Evolutionary conservation across 2,329 filamentous ascomycete species (phyloP).

Genomic region (Blastomyces parvus): DNA sequence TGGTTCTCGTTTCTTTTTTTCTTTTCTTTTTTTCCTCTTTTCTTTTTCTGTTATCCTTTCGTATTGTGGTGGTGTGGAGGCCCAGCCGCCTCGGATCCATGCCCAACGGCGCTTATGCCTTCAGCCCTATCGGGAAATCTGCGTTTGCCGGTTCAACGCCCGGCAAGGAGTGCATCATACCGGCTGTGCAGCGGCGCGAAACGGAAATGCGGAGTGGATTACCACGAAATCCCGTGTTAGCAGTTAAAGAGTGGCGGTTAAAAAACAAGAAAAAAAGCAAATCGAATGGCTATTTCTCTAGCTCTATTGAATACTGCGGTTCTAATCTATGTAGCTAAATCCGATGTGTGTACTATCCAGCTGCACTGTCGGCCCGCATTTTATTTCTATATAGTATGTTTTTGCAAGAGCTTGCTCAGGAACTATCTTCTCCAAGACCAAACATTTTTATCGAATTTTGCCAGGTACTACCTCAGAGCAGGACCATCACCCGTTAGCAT

Average conservation of each 20-base stretch:
- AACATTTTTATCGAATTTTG: constrained; percentile 73
- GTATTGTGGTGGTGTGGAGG: too few species aligned
- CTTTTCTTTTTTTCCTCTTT: too few species aligned
- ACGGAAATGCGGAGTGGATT: too few species aligned
- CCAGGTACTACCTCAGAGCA: constrained; percentile 50
- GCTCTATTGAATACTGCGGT: not conserved
- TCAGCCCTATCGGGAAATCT: not conserved
- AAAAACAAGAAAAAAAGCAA: not conserved
- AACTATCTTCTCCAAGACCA: constrained; percentile 48
- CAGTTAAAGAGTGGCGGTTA: not conserved
- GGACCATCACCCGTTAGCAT: not conserved
- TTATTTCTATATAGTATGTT: not conserved
- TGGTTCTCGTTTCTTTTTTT: too few species aligned
- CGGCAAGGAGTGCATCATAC: not conserved
- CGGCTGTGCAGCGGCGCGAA: too few species aligned
- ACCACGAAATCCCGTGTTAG: too few species aligned
- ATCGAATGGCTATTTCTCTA: not conserved
- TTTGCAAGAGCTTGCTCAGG: not conserved
- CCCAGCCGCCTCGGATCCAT: not conserved
- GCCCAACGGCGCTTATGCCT: not conserved
- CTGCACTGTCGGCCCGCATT: not conserved
- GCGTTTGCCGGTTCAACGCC: not conserved
- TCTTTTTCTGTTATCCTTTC: too few species aligned
- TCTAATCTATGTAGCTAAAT: not conserved
- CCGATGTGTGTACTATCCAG: not conserved